Base-by-base conservation (phyloP, 441 rosid genomes). In the Euphorbia celastroides region DNA sequence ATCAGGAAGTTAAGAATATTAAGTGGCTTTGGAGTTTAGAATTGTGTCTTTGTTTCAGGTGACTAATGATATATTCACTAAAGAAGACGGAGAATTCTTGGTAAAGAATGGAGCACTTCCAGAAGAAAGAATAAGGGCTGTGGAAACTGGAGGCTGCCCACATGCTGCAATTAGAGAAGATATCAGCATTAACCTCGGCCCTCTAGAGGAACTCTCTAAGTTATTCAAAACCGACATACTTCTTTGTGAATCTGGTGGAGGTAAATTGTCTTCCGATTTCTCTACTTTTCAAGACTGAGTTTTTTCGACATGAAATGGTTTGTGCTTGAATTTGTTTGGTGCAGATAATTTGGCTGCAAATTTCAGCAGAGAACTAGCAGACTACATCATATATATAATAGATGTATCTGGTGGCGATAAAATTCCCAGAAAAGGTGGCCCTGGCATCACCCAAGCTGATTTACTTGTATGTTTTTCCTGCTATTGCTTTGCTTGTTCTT, bases 111-210 rank as follows among this genome's bases (percentile, higher is more conserved):
- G 93, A n/a, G 97, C 98, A 57, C 91, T 92, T 65, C 93, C 97
- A 11, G 94, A 83, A 74, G 98, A 92, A 79, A 85, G 99, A 78
- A 89, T 94, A n/a, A 89, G 88, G 6, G 98, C 99, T 64, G 88
- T 92, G 28, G 98, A 94, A 81, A 94, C 98, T 0, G 98, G 99
- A 77, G 99, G 97, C 52, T 89, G 99, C 66, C 97, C 98, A 6
- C 99, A 92, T 63, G 97, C 98, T n/a, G 99, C 99, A 0, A 94
- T 94, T 70, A 96, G 94, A 68, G 98, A 94, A 82, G 99, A 94
- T 71, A 94, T 94, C 81, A 94, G 97, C 76, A 94, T 92, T 67
- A 94, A 92, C 73, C 83, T 94, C 23, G 99, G 99, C 64, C 99
- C 98, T 67, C 97, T 92, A 4, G 99, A 94, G 83, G 99, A 94